These are phyloP conservation scores for Kondoa malvinella DNA, from an alignment of 768 basidiomycete genomes.

Conservation along the genomic window DNA sequence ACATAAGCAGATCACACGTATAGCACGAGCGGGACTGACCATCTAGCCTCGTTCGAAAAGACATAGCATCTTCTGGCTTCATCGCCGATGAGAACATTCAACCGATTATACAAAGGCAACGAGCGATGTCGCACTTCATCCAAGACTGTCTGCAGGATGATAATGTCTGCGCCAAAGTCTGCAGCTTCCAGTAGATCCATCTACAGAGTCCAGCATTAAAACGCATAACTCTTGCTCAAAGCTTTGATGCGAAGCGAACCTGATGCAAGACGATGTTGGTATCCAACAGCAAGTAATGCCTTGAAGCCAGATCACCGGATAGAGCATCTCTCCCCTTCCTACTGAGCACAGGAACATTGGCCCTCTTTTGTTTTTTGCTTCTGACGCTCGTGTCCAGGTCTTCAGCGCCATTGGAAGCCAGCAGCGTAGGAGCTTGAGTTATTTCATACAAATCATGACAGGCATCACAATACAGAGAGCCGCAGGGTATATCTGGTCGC, in stretches of 20 bases:
- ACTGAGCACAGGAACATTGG: constrained; percentile 38
- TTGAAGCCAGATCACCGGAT: constrained; percentile 16
- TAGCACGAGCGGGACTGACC: constrained; percentile 4
- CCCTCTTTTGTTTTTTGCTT: constrained; percentile 9
- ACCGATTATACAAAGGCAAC: constrained; percentile 75
- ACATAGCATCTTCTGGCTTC: constrained; percentile 40
- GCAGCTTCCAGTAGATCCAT: constrained; percentile 84
- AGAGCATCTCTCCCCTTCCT: constrained; percentile 36
- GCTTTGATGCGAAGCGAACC: constrained; percentile 33
- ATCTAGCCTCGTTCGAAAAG: constrained; percentile 38
- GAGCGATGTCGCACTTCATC: constrained; percentile 93
- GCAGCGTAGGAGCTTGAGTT: constrained; percentile 33
- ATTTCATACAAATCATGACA: constrained; percentile 37
- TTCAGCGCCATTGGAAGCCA: constrained; percentile 47
- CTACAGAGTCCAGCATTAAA: constrained; percentile 34
- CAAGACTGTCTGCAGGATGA: constrained; percentile 84
- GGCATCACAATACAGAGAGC: constrained; percentile 48
- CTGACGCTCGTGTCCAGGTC: not conserved
- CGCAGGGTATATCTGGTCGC: constrained; percentile 76
- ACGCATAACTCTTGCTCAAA: not conserved
- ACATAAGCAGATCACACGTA: not conserved
- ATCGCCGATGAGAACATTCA: constrained; percentile 63
- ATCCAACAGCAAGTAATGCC: constrained; percentile 72
- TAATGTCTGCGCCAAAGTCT: constrained; percentile 57
- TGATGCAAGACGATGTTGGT: constrained; percentile 89